Percentiles rank a stretch among this genome's conserved stretches.
phyloP scores from a whole-genome alignment of 345 rosid species.

The Rubroshorea leprosula region DNA sequence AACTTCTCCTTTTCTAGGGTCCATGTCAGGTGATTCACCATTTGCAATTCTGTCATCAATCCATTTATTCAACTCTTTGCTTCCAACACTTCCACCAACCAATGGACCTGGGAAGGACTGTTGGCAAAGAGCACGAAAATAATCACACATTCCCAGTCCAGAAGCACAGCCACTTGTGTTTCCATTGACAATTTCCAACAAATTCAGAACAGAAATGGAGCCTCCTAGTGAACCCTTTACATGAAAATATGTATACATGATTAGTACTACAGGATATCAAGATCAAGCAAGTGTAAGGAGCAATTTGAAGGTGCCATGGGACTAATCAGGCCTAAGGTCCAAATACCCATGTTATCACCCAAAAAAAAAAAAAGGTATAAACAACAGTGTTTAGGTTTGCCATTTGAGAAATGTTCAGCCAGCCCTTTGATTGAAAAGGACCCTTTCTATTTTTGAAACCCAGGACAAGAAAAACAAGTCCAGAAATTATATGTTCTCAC shows the following conservation, averaged over 20 bases:
- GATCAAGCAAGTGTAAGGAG: background rate
- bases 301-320: too few species aligned
- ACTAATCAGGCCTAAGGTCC: too few species aligned
- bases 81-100: slow-evolving; percentile 90
- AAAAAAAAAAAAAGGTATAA: too few species aligned
- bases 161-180: slow-evolving; percentile 29
- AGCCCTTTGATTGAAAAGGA: slow-evolving; percentile 1
- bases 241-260: slow-evolving; percentile 22
- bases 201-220: slow-evolving; percentile 59
- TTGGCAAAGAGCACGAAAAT: slow-evolving; percentile 65
- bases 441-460: background rate
- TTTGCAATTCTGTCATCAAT: slow-evolving; percentile 71
- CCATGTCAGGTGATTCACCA: slow-evolving; percentile 54
- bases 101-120: slow-evolving; percentile 88
- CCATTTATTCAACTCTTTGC: slow-evolving; percentile 91
- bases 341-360: too few species aligned
- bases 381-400: too few species aligned
- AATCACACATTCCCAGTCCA: slow-evolving; percentile 42
- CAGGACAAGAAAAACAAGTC: slow-evolving; percentile 1
- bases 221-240: slow-evolving; percentile 53
- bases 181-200: slow-evolving; percentile 63
- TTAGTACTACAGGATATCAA: slow-evolving; percentile 15
- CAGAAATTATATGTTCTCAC: background rate
- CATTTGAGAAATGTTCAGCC: too few species aligned
- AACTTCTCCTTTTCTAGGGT: slow-evolving; percentile 51